Percentiles rank a stretch among this genome's conserved stretches.
Evolutionary conservation across 345 rosid species (phyloP).

Genomic region (Linum tenue): DNA sequence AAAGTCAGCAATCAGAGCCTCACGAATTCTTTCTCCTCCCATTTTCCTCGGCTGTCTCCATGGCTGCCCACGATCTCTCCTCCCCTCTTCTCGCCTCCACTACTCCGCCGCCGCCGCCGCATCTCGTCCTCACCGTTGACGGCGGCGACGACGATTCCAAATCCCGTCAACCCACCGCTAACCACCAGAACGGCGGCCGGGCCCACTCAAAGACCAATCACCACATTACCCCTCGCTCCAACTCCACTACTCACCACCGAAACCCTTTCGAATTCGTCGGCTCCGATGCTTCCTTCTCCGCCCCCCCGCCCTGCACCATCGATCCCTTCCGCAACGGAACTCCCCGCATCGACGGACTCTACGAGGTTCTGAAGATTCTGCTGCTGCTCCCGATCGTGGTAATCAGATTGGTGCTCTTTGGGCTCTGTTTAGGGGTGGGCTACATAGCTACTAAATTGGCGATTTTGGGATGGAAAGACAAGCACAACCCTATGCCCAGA

Average conservation of each 20-base stretch:
- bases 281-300: conserved; percentile 29
- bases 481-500: conserved; percentile 71
- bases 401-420: conserved; percentile 56
- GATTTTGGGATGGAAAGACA: conserved; percentile 74
- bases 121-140: conserved; percentile 36
- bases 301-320: conserved; percentile 37
- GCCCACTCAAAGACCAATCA: conserved; percentile 5
- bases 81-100: conserved; percentile 42
- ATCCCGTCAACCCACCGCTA: conserved; percentile 2
- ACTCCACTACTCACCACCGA: neutral
- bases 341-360: conserved; percentile 41
- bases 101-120: conserved; percentile 28
- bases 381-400: conserved; percentile 63
- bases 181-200: conserved; percentile 6
- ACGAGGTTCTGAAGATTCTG: conserved; percentile 64
- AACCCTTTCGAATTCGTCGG: conserved; percentile 64
- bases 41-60: conserved; percentile 10
- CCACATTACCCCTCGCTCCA: conserved; percentile 10
- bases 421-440: conserved; percentile 48
- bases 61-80: conserved; percentile 48
- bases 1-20: too few relatives aligned
- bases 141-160: conserved; percentile 13
- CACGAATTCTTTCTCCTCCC: conserved; percentile 6
- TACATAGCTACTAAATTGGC: conserved; percentile 70
- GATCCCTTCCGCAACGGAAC: conserved; percentile 77